Base-by-base conservation (phyloP, 116 monocot genomes). In the Cymodocea nodosa region DNA sequence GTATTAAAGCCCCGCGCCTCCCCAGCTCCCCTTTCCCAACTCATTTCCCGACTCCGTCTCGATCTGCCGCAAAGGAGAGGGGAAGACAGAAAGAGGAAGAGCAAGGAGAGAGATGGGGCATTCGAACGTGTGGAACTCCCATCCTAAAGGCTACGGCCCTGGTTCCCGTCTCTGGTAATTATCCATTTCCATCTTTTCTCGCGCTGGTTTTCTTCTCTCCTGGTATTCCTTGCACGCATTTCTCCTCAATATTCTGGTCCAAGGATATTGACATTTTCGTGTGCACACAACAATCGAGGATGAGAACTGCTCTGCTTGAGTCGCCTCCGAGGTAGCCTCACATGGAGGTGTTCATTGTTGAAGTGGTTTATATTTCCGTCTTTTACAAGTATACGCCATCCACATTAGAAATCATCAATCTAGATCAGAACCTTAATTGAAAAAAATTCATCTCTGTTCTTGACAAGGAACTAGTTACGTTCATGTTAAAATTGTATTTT, bases 81-180 rank as follows among this genome's bases (percentile, higher is more conserved):
- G 44, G 44, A 10, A 10, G 8, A 44, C 7, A 3, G 40, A 40
- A 40, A 44, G 44, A 44, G 12, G 44, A 44, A 44, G 37, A 39
- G 36, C 18, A 62, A 34, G 67, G 51, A 19, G 52, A 56, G 52
- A 69, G 62, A 80, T 79, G 80, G 79, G 83, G 54, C 80, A 83
- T 50, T 66, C 80, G 4, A 70, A 70, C 51, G 77, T 83, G 14
- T 83, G 83, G 79, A 76, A 80, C 67, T 79, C 80, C 13, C 80
- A 79, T 23, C 76, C 79, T 5, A 83, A 83, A 73, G 68, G 16
- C 77, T 83, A 79, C 35, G 79, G 79, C 12, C 73, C 64, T 35
- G 80, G 79, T 34, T 79, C 79, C 34, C 76, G 30, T 30, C 17
- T 52, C 6, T 80, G 79, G 83, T 83, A 73, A 37, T 62, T 2